Conservation (phyloP, 805 yeast genomes). For the Brettanomyces naardenensis region DNA sequence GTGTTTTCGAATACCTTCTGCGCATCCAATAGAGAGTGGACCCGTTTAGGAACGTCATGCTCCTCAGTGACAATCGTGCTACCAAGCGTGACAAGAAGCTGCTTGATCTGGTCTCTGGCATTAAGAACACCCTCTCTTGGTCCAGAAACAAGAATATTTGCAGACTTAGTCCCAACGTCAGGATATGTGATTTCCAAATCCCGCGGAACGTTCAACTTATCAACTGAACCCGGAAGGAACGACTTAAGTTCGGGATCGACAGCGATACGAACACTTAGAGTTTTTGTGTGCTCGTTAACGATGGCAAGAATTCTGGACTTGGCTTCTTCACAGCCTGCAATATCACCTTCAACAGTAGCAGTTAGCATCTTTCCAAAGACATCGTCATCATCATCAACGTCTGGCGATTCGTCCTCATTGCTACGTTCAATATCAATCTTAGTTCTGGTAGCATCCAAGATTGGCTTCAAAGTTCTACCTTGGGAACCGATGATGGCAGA, state of each 20-base stretch:
- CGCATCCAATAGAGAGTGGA: slow-evolving; percentile 63
- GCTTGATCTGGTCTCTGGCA: slow-evolving; percentile 45
- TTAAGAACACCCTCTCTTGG: slow-evolving; percentile 56
- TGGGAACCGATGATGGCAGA: slow-evolving; percentile 80
- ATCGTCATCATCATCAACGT: slow-evolving; percentile 37
- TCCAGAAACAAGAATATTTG: slow-evolving; percentile 52
- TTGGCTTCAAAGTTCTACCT: slow-evolving; percentile 76
- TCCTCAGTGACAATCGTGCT: slow-evolving; percentile 41
- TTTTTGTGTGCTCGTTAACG: slow-evolving; percentile 67
- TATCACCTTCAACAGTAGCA: slow-evolving; percentile 73
- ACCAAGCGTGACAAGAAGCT: slow-evolving; percentile 36
- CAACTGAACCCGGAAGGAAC: slow-evolving; percentile 32
- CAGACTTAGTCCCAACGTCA: slow-evolving; percentile 28
- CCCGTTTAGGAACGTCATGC: slow-evolving; percentile 55
- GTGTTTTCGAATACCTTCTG: slow-evolving; percentile 43
- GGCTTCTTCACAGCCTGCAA: slow-evolving; percentile 74
- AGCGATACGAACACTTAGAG: slow-evolving; percentile 40
- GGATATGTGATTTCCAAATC: slow-evolving; percentile 25
- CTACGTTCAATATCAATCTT: slow-evolving; percentile 58
- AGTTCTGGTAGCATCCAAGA: slow-evolving; percentile 57
- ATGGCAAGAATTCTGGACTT: slow-evolving; percentile 60
- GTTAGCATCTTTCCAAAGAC: slow-evolving; percentile 50
- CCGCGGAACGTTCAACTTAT: slow-evolving; percentile 13
- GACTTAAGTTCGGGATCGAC: slow-evolving; percentile 37
- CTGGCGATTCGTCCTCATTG: slow-evolving; percentile 10